Evolutionary conservation across 148 eudicot species (phyloP).

Genomic region (Beta vulgaris): DNA sequence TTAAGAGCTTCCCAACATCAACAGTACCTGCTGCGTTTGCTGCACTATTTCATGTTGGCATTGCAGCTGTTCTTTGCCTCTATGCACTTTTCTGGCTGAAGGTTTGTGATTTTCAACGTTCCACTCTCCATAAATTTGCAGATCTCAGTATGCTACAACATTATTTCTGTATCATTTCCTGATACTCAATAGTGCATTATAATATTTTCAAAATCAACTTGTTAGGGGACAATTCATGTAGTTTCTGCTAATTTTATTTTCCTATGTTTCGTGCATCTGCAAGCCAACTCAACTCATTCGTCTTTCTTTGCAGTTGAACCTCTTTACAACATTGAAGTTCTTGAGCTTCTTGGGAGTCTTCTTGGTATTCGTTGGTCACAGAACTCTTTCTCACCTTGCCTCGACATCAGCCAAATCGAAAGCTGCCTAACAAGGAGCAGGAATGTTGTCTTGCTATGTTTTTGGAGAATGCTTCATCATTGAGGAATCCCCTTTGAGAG

Average conservation of each 20-base stretch:
- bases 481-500: conserved; percentile 15
- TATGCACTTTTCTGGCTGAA: conserved; percentile 86
- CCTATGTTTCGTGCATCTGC: background rate
- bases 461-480: conserved; percentile 5
- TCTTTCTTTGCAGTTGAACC: conserved; percentile 61
- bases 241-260: background rate
- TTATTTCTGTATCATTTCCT: background rate
- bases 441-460: background rate
- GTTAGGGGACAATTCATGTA: background rate
- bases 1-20: conserved; percentile 83
- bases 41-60: conserved; percentile 70
- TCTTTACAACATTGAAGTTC: conserved; percentile 77
- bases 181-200: background rate
- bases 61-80: conserved; percentile 75
- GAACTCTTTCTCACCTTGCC: conserved; percentile 78
- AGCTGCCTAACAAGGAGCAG: conserved; percentile 43
- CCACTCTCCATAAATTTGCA: background rate
- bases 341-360: conserved; percentile 72
- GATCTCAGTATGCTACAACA: background rate
- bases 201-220: background rate
- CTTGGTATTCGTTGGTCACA: conserved; percentile 83
- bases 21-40: conserved; percentile 68
- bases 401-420: conserved; percentile 76
- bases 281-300: background rate
- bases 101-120: conserved; percentile 38